phyloP scores from a whole-genome alignment of 139 green algal genomes.

The Volvox africanus region DNA sequence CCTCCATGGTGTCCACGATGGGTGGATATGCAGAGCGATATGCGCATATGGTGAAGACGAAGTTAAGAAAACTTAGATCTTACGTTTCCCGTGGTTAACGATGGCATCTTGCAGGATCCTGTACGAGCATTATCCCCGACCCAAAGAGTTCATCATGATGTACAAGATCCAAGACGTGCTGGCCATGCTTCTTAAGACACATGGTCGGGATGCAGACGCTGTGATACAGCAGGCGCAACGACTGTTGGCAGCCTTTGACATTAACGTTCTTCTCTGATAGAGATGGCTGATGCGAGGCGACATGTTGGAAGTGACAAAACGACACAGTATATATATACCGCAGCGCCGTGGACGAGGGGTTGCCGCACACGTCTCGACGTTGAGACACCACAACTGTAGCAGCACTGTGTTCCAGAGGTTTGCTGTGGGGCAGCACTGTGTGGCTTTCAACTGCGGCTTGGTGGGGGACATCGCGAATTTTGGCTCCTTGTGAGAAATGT shows the following conservation, averaged over 20 bases:
- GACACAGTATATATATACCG: not conserved
- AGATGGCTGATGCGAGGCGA: not conserved
- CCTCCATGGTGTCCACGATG: too few relatives aligned
- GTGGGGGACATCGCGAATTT: too few relatives aligned
- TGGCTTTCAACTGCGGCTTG: too few relatives aligned
- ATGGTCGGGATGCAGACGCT: slow-evolving; percentile 56
- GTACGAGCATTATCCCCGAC: slow-evolving; percentile 83
- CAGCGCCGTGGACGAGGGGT: too few relatives aligned
- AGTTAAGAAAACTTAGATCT: not conserved
- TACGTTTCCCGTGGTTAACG: not conserved
- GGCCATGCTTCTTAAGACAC: slow-evolving; percentile 56
- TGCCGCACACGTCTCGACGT: too few relatives aligned
- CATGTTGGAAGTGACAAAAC: not conserved
- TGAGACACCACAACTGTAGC: too few relatives aligned
- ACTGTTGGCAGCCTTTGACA: slow-evolving; percentile 82
- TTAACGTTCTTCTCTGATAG: slow-evolving; percentile 80
- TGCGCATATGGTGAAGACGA: not conserved
- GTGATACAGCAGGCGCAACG: slow-evolving; percentile 73
- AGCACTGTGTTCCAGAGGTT: too few relatives aligned
- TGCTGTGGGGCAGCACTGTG: too few relatives aligned
- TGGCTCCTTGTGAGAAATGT: too few relatives aligned
- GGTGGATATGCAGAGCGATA: too few relatives aligned
- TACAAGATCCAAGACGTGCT: slow-evolving; percentile 70
- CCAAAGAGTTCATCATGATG: slow-evolving; percentile 86
- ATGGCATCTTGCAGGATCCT: slow-evolving; percentile 47